phyloP scores from a whole-genome alignment of 805 yeast species.

The Blastobotrys muscicola region DNA sequence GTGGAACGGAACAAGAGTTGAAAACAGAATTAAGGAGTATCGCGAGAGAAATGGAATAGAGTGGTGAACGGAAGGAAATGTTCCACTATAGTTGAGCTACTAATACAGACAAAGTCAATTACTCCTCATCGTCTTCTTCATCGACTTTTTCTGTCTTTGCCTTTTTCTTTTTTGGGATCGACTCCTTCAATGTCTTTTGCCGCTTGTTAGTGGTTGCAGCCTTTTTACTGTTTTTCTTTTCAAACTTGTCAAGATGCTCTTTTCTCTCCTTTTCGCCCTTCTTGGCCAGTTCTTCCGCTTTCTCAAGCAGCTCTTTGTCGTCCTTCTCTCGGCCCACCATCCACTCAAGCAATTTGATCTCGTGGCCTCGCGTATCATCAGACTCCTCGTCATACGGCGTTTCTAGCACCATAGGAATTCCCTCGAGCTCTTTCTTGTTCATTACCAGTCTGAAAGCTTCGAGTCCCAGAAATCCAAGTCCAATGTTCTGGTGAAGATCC shows the following conservation, averaged over 20 bases:
- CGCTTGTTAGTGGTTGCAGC: background rate
- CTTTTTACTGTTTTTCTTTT: constrained; percentile 33
- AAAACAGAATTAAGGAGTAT: background rate
- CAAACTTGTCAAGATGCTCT: constrained; percentile 57
- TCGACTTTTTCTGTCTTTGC: background rate
- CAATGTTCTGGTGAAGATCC: constrained; percentile 84
- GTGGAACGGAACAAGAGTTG: constrained; percentile 1
- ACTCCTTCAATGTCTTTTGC: background rate
- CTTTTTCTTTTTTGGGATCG: background rate
- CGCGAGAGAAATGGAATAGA: background rate
- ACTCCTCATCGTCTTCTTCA: too few relatives aligned
- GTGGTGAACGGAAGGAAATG: too few relatives aligned
- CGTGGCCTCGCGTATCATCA: constrained; percentile 50
- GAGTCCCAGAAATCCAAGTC: constrained; percentile 80
- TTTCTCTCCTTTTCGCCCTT: constrained; percentile 62
- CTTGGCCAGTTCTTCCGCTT: constrained; percentile 39
- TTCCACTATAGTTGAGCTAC: too few relatives aligned
- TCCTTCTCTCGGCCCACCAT: constrained; percentile 46
- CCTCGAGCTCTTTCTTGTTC: constrained; percentile 50
- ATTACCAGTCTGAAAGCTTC: constrained; percentile 76
- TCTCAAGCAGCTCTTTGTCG: constrained; percentile 46
- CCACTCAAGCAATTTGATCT: constrained; percentile 74
- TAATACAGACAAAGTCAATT: too few relatives aligned
- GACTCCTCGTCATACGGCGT: constrained; percentile 57
- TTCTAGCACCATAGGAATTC: constrained; percentile 75